Base-by-base conservation (phyloP, 2,329 filamentous ascomycete genomes). In the Fusarium beomiforme region DNA sequence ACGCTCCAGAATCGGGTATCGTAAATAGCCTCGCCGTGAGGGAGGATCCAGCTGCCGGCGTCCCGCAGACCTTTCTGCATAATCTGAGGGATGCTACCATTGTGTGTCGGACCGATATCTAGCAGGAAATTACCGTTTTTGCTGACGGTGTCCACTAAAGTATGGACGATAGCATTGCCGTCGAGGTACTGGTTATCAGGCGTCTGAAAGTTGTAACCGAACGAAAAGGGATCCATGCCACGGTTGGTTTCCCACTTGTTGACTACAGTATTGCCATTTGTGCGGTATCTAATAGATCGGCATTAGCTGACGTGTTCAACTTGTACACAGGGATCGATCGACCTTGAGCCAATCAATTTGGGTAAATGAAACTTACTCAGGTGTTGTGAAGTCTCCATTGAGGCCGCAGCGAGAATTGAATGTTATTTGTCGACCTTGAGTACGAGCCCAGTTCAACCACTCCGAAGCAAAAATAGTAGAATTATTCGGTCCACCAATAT, bases 281-380 rank as follows among this genome's bases (percentile, higher is more conserved):
- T 42, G 7, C 8, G 13, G 8, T 42, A 42, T 16, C 39, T 42
- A 14, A 42, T 42, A 42, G n/a, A 42, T 42, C 0, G 16, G 1
- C n/a, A 12, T 42, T 16, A 42, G 13, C 0, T 9, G 1, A 16
- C 0, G 8, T 5, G 13, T 10, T 21, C 12, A 23, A 5, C 13
- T 23, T 23, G 0, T 8, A 16, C 13, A 23, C n/a, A n/a, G n/a
- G n/a, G n/a, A n/a, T n/a, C n/a, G n/a, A n/a, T n/a, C n/a, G n/a
- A n/a, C n/a, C n/a, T n/a, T n/a, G n/a, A n/a, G n/a, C n/a, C n/a
- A n/a, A n/a, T n/a, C n/a, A n/a, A n/a, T n/a, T n/a, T n/a, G n/a
- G n/a, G n/a, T n/a, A n/a, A 23, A 9, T 23, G 39, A 7, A 42
- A 42, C 39, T 23, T 16, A 42, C 39, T 42, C 39, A 7, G 39